Evolutionary conservation across 2,329 filamentous ascomycete genomes (phyloP).

Genomic region (Microsporum ferrugineum): DNA sequence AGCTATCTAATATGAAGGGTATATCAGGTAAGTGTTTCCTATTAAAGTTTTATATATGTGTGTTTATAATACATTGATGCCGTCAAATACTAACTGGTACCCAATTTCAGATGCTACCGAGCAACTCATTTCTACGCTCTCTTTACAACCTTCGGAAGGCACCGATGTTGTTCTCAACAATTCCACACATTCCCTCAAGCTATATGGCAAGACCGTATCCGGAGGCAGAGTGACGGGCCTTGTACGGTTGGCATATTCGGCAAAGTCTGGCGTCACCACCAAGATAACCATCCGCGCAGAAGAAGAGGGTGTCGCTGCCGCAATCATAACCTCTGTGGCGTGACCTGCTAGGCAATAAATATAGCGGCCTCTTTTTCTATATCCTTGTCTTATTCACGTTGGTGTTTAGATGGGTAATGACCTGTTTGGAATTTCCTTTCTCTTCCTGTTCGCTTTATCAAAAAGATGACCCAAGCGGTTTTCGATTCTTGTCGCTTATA

Average conservation of each 20-base stretch:
- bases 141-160: slow-evolving; percentile 85
- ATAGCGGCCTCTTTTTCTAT: background rate
- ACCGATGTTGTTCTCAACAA: slow-evolving; percentile 81
- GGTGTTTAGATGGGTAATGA: slow-evolving; percentile 4
- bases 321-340: slow-evolving; percentile 75
- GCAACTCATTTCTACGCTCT: slow-evolving; percentile 73
- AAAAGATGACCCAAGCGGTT: slow-evolving; percentile 2
- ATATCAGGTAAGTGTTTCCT: slow-evolving; percentile 61
- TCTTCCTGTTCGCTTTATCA: background rate
- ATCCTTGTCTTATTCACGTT: background rate
- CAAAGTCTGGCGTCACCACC: slow-evolving; percentile 86
- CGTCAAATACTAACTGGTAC: slow-evolving; percentile 5
- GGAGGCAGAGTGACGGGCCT: slow-evolving; percentile 80
- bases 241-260: slow-evolving; percentile 86
- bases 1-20: slow-evolving; percentile 76
- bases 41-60: slow-evolving; percentile 1
- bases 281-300: slow-evolving; percentile 89
- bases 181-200: slow-evolving; percentile 85
- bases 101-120: slow-evolving; percentile 69
- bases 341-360: slow-evolving; percentile 26
- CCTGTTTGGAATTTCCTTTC: background rate
- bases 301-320: slow-evolving; percentile 76
- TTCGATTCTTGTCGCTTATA: background rate
- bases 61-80: background rate
- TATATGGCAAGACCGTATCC: slow-evolving; percentile 87